phyloP scores from a whole-genome alignment of 768 basidiomycete species.

The Suillus variegatus region DNA sequence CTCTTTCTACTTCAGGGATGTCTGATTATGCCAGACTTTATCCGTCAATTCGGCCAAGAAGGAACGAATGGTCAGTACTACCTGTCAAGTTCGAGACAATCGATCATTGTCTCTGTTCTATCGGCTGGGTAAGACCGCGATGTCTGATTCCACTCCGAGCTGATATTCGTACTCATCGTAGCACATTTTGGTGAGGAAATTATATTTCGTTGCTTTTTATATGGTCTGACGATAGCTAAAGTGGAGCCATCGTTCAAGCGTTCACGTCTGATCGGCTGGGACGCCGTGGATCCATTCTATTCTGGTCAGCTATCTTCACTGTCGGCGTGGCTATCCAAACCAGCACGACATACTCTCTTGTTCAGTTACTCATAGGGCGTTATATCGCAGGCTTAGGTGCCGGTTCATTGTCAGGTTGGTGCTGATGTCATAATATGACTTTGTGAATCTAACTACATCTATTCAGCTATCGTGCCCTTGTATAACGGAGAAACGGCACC shows the following conservation, averaged over 20 bases:
- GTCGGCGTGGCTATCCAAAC: conserved; percentile 71
- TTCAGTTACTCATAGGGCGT: conserved; percentile 71
- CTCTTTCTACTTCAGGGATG: conserved; percentile 57
- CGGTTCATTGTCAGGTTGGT: conserved; percentile 67
- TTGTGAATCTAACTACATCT: conserved; percentile 3
- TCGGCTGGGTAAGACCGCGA: conserved; percentile 58
- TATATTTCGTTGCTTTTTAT: neutral
- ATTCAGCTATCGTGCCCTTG: conserved; percentile 56
- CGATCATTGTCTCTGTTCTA: conserved; percentile 76
- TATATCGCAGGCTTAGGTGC: conserved; percentile 79
- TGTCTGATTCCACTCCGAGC: neutral
- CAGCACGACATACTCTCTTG: conserved; percentile 56
- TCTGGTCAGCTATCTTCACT: conserved; percentile 77
- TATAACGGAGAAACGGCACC: conserved; percentile 83
- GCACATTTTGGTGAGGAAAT: conserved; percentile 51
- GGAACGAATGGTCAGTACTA: conserved; percentile 46
- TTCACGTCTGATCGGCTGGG: conserved; percentile 77
- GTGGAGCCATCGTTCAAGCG: conserved; percentile 67
- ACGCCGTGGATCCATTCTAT: conserved; percentile 70
- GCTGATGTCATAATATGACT: neutral
- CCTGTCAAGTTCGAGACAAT: conserved; percentile 65
- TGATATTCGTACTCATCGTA: conserved; percentile 3
- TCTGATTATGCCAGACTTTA: conserved; percentile 78
- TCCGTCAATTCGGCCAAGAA: conserved; percentile 62
- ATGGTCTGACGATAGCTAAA: conserved; percentile 21